phyloP scores from a whole-genome alignment of 306 rosid species.

The Malus sylvestris region DNA sequence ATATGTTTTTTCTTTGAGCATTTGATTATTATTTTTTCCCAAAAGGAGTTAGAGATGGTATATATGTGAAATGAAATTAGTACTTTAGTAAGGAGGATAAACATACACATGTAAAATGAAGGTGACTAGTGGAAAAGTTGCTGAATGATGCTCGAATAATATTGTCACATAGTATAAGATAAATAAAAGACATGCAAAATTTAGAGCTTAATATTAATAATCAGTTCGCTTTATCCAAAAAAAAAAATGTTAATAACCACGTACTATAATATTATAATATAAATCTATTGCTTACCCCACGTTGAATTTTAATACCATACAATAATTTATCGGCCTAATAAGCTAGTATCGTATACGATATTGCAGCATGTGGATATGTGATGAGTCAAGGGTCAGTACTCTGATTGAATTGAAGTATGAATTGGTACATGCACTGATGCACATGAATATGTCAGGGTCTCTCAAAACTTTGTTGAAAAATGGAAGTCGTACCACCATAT shows the following conservation, averaged over 20 bases:
- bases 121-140: not conserved
- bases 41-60: not conserved
- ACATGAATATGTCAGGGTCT: slow-evolving; percentile 7
- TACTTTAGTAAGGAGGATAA: not conserved
- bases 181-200: too few relatives aligned
- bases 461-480: slow-evolving; percentile 24
- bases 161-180: too few relatives aligned
- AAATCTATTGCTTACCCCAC: not conserved
- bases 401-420: not conserved
- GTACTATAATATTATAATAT: too few relatives aligned
- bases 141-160: not conserved
- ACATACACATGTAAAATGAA: not conserved
- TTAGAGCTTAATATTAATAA: too few relatives aligned
- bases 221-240: too few relatives aligned
- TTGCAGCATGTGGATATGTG: not conserved
- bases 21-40: not conserved
- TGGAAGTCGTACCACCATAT: slow-evolving; percentile 2
- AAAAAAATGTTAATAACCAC: too few relatives aligned
- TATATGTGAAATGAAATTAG: not conserved
- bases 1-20: not conserved
- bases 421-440: not conserved
- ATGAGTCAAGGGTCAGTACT: not conserved
- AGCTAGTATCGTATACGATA: not conserved
- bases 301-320: not conserved
- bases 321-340: not conserved